Evolutionary conservation across 768 basidiomycete species (phyloP), one percentile per base, ranked within the genome.

Genomic region (Macrolepiota dolichaula): DNA sequence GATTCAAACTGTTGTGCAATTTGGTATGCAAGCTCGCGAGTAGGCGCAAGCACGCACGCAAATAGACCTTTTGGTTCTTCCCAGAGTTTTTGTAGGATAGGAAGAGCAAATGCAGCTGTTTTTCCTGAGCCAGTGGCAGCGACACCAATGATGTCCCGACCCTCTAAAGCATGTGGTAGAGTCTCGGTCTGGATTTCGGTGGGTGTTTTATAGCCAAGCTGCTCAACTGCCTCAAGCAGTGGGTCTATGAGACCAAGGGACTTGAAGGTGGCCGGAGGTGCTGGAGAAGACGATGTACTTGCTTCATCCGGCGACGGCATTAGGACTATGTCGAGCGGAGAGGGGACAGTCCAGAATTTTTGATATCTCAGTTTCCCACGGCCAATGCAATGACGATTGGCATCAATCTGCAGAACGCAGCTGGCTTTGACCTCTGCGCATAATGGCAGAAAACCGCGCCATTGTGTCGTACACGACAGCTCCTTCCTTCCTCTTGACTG

Each of bases 71-170:
- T 89, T 50, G 97, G 97, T 32, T 96, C 91, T 52, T 95, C 91
- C 95, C 95, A 98, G 73, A 98, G 76, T 66, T 93, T 93, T 74
- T 99, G 97, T 37, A 99, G 77, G 61, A 99, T 96, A 1, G 97
- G 97, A 4, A 98, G 77, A 25, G 93, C 94, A 74, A 98, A 98
- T 22, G 97, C 96, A 15, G 95, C 96, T 0, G 97, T 98, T 79
- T 99, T 98, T 66, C 96, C 97, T 12, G 92, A 94, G 32, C 97
- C 97, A 10, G 97, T 99, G 65, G 93, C 88, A 35, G 97, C 97
- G n/a, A 99, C 90, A 19, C 97, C 97, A 61, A 99, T 98, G 66
- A 99, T 92, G 76, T 99, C 97, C 68, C 89, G 86, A 0, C 95
- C 96, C 71, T 91, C 81, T 5, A 99, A 76, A 19, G 96, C 96